Evolutionary conservation across 2,329 filamentous ascomycete genomes (phyloP).

Genomic region (Ilyonectria robusta): DNA sequence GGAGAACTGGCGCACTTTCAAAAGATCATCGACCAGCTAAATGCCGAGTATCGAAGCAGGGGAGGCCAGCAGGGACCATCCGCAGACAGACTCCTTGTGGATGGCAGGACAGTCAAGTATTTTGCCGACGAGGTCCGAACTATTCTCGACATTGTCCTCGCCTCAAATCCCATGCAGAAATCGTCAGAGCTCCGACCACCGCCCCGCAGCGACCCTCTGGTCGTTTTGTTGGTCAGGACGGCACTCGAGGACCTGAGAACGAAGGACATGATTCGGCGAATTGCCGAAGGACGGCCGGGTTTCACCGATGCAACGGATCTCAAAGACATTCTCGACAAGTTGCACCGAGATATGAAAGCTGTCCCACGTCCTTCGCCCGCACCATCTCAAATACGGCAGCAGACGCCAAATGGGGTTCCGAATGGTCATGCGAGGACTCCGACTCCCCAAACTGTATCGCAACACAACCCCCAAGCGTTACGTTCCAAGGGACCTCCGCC

Average conservation of each 20-base stretch:
- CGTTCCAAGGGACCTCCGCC: conserved; percentile 73
- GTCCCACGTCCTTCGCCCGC: conserved; percentile 48
- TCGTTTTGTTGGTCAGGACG: conserved; percentile 70
- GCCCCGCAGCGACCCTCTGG: conserved; percentile 67
- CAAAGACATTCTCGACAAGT: conserved; percentile 65
- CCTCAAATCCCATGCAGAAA: conserved; percentile 70
- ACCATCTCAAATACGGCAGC: conserved; percentile 47
- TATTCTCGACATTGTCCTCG: conserved; percentile 72
- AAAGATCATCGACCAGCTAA: conserved; percentile 84
- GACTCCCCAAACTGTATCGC: conserved; percentile 31
- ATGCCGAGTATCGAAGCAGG: conserved; percentile 68
- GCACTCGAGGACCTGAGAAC: conserved; percentile 67
- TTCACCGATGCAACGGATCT: conserved; percentile 69
- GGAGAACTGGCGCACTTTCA: conserved; percentile 84
- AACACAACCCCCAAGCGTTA: conserved; percentile 65
- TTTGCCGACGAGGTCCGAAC: conserved; percentile 71
- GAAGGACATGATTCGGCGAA: conserved; percentile 66
- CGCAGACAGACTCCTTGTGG: conserved; percentile 68
- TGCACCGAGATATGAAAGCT: conserved; percentile 61
- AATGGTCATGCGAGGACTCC: conserved; percentile 50
- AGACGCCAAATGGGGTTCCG: conserved; percentile 49
- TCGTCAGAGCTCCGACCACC: conserved; percentile 68
- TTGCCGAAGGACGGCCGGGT: conserved; percentile 65
- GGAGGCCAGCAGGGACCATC: conserved; percentile 67
- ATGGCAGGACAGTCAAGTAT: conserved; percentile 70